A percentile compares a stretch with the other conserved stretches of the same genome.
Conservation (phyloP, 495 filamentous ascomycete species). For the Xylaria telfairii region DNA sequence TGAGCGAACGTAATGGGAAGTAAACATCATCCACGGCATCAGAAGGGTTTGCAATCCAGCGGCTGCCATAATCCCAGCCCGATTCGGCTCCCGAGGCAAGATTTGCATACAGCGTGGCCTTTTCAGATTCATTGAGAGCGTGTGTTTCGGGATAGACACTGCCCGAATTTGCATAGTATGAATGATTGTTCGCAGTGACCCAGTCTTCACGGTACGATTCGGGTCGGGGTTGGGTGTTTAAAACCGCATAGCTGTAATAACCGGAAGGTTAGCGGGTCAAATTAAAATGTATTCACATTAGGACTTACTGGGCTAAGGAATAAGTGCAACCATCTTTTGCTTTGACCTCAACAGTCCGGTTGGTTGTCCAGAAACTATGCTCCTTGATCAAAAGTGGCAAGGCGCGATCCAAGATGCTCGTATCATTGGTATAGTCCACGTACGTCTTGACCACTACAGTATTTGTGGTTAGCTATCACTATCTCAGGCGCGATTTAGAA, state of each 20-base stretch:
- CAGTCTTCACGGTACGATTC: constrained; percentile 59
- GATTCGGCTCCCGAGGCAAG: constrained; percentile 58
- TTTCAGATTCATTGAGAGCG: constrained; percentile 47
- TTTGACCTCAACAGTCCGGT: constrained; percentile 48
- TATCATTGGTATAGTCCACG: constrained; percentile 57
- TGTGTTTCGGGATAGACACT: constrained; percentile 54
- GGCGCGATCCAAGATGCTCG: constrained; percentile 51
- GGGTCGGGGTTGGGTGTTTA: constrained; percentile 56
- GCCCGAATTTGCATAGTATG: constrained; percentile 51
- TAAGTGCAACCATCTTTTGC: constrained; percentile 42
- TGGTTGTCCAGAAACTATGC: constrained; percentile 53
- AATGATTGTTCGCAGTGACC: constrained; percentile 52
- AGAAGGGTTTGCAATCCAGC: constrained; percentile 48
- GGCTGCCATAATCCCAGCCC: constrained; percentile 53
- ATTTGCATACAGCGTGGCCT: constrained; percentile 49
- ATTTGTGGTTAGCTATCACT: background rate
- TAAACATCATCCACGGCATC: constrained; percentile 55
- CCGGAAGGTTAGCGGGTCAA: constrained; percentile 6
- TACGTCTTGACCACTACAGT: constrained; percentile 51
- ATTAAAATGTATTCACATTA: background rate
- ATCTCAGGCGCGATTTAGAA: background rate
- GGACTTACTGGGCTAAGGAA: constrained; percentile 48
- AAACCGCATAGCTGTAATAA: constrained; percentile 47
- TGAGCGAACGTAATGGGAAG: constrained; percentile 58
- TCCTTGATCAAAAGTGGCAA: constrained; percentile 56